Percentiles rank a stretch among this genome's conserved stretches.
These are phyloP conservation scores for Ailanthus altissimus DNA, from an alignment of 345 rosid species.

Conservation along the genomic window DNA sequence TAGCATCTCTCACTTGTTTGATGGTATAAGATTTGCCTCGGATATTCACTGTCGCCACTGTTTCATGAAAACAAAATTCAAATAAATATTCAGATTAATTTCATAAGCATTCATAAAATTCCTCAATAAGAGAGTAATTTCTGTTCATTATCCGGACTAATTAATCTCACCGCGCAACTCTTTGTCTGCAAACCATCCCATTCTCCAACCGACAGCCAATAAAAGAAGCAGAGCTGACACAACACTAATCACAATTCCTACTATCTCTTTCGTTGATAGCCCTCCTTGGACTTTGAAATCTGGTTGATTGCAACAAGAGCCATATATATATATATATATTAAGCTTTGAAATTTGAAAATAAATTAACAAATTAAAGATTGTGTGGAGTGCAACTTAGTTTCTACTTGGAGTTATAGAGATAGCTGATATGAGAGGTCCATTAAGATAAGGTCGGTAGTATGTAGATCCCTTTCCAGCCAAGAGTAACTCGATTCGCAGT, in stretches of 20 bases:
- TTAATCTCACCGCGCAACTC: conserved; percentile 15
- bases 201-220: conserved; percentile 20
- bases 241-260: background rate
- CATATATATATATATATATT: too few relatives aligned
- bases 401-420: conserved; percentile 15
- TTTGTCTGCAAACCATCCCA: conserved; percentile 26
- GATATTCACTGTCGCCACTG: conserved; percentile 10
- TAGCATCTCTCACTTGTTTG: conserved; percentile 23
- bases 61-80: background rate
- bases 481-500: conserved; percentile 14
- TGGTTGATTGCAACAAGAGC: background rate
- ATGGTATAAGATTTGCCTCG: conserved; percentile 6
- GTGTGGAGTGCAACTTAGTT: too few relatives aligned
- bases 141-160: too few relatives aligned
- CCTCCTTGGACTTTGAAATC: conserved; percentile 1
- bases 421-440: conserved; percentile 32
- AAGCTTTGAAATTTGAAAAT: too few relatives aligned
- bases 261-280: conserved; percentile 3
- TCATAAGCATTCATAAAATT: too few relatives aligned
- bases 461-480: conserved; percentile 25
- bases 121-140: too few relatives aligned
- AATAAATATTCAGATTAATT: too few relatives aligned
- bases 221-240: conserved; percentile 14
- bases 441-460: background rate
- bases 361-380: too few relatives aligned